Conservation (phyloP, 2,329 filamentous ascomycete species). For the Chaetomiaceae sp. region DNA sequence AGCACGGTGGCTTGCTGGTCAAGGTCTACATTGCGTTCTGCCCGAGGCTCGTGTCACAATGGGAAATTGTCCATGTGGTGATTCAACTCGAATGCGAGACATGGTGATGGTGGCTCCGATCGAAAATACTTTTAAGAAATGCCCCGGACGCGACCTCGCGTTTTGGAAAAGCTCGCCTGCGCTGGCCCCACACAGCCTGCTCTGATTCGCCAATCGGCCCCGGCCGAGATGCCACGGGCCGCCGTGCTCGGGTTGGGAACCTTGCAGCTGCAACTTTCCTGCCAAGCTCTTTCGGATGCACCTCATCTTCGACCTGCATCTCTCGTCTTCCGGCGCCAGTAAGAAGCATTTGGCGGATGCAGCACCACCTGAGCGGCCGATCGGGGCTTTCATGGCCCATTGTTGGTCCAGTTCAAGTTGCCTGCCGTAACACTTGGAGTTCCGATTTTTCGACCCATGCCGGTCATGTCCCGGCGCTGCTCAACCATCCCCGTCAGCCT, state of each 20-base stretch:
- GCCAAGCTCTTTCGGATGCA: not conserved
- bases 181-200: not conserved
- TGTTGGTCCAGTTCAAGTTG: not conserved
- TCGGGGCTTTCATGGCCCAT: too few relatives aligned
- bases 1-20: too few relatives aligned
- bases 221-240: not conserved
- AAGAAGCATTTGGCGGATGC: too few relatives aligned
- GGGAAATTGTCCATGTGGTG: not conserved
- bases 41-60: not conserved
- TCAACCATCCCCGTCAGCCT: not conserved
- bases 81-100: too few relatives aligned
- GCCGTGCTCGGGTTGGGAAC: not conserved
- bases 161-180: not conserved
- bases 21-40: too few relatives aligned
- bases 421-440: not conserved
- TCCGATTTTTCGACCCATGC: not conserved
- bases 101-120: too few relatives aligned
- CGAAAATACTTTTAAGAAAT: not conserved
- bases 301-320: too few relatives aligned
- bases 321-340: too few relatives aligned
- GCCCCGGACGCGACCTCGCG: not conserved
- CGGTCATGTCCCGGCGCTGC: not conserved
- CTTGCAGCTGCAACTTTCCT: not conserved
- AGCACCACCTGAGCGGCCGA: too few relatives aligned
- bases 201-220: constrained; percentile 1